phyloP scores from a whole-genome alignment of 2,329 filamentous ascomycete genomes.

The Coniochaeta ligniaria region DNA sequence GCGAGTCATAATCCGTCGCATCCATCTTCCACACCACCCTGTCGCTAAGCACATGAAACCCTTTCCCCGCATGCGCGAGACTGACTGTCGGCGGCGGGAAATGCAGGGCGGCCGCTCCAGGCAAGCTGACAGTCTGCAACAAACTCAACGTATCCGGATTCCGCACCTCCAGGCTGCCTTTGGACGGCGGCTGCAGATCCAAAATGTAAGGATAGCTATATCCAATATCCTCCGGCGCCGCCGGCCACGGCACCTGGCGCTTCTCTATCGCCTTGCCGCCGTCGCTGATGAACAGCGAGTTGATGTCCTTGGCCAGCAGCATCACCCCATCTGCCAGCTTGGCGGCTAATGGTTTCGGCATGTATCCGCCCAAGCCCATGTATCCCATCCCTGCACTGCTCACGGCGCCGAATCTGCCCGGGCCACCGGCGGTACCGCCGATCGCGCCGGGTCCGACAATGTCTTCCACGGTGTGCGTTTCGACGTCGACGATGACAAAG shows the following conservation, averaged over 20 bases:
- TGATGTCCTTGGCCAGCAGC: slow-evolving; percentile 94
- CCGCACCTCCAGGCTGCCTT: slow-evolving; percentile 80
- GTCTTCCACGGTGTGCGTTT: slow-evolving; percentile 66
- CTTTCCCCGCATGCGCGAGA: slow-evolving; percentile 91
- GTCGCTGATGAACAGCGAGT: slow-evolving; percentile 84
- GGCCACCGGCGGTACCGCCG: slow-evolving; percentile 53
- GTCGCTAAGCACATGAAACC: slow-evolving; percentile 89
- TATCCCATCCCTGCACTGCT: slow-evolving; percentile 89
- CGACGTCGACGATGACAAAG: slow-evolving; percentile 82
- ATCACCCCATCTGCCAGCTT: slow-evolving; percentile 77
- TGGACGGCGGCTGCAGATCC: slow-evolving; percentile 73
- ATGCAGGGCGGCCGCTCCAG: slow-evolving; percentile 76
- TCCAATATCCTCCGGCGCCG: slow-evolving; percentile 82
- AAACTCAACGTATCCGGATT: slow-evolving; percentile 90
- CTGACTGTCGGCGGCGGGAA: slow-evolving; percentile 90
- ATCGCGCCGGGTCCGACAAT: slow-evolving; percentile 71
- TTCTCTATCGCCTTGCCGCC: slow-evolving; percentile 76
- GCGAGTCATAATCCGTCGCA: slow-evolving; percentile 82
- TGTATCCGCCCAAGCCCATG: slow-evolving; percentile 87
- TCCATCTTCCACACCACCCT: slow-evolving; percentile 94
- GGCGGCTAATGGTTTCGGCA: slow-evolving; percentile 82
- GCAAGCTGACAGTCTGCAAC: slow-evolving; percentile 76
- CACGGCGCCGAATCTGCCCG: slow-evolving; percentile 73
- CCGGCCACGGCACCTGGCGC: slow-evolving; percentile 85
- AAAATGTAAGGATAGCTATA: slow-evolving; percentile 97